Conservation (phyloP, 1,284 basidiomycete species). For the Vanrija humicola region DNA sequence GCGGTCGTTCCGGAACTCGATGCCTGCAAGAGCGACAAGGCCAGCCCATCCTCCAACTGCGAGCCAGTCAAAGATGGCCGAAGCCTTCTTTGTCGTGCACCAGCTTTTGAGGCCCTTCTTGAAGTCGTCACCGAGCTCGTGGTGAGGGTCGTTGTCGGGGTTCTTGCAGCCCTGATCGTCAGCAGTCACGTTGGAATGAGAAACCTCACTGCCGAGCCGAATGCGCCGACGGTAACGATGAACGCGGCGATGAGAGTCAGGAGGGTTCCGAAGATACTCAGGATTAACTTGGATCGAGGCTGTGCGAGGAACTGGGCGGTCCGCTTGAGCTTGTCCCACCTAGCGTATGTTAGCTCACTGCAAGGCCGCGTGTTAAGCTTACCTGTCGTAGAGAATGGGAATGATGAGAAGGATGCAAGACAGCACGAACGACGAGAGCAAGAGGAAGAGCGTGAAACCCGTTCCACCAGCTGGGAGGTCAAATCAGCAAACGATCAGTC, state of each 20-base stretch:
- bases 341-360: constrained; percentile 4
- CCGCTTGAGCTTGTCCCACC: constrained; percentile 64
- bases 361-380: constrained; percentile 3
- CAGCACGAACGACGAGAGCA: constrained; percentile 66
- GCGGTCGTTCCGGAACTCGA: constrained; percentile 36
- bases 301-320: constrained; percentile 74
- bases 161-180: constrained; percentile 68
- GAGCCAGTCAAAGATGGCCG: constrained; percentile 75
- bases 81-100: constrained; percentile 87
- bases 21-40: constrained; percentile 30
- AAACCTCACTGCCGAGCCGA: constrained; percentile 16
- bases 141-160: constrained; percentile 65
- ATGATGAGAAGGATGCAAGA: constrained; percentile 67
- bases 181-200: constrained; percentile 60
- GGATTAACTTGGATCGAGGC: constrained; percentile 72
- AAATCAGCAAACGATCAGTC: background rate
- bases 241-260: constrained; percentile 70
- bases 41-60: constrained; percentile 26
- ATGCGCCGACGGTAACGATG: constrained; percentile 37
- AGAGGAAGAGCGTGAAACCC: constrained; percentile 79
- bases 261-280: constrained; percentile 62
- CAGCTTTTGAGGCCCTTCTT: constrained; percentile 65
- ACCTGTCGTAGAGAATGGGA: constrained; percentile 79
- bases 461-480: constrained; percentile 67
- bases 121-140: constrained; percentile 65